Base-by-base conservation (phyloP, 345 rosid genomes). In the Ricinus communis region DNA sequence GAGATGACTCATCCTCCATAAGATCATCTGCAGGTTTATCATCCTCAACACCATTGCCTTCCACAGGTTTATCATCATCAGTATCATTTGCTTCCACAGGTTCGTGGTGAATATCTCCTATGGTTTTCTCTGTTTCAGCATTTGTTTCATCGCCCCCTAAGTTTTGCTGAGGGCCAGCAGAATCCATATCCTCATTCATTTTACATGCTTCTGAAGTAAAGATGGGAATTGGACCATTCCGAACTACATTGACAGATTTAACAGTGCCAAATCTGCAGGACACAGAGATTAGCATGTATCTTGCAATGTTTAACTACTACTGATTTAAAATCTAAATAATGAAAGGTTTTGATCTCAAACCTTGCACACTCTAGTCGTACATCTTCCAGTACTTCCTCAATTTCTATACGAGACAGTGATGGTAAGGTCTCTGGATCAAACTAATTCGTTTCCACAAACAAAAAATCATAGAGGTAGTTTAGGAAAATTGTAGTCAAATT, bases 211-310 rank as follows among this genome's bases (percentile, higher is more conserved):
- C 76, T 7, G 70, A 41, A 49, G 62, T 53, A 10, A 77, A 11
- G 46, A 25, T 41, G 49, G 79, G 66, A 76, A 43, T 41, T 33
- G 70, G 65, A 67, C 56, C 71, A 41, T 70, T 72, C 84, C 78
- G 84, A 79, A 88, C 82, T 50, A 90, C 72, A 78, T 90, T 89
- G 64, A 90, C 70, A 36, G 97, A 89, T 80, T 82, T 90, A 22
- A 95, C 87, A 50, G 82, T 64, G 69, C 99, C 99, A 88, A 92
- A 92, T 90, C 99, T 95, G 91, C 86, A 86, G 77, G 74, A 77
- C 9, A 45, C 28, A 31, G 38, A 56, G 55, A 33, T 21, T 53
- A 74, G 54, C 57, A 63, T 53, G 7, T 77, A 66, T 24, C 66
- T 15, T 59, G 52, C 40, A 38, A 49, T 22, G 50, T 58, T 19